Evolutionary conservation across 495 filamentous ascomycete genomes (phyloP).

Genomic region (Aspergillus biplanus): DNA sequence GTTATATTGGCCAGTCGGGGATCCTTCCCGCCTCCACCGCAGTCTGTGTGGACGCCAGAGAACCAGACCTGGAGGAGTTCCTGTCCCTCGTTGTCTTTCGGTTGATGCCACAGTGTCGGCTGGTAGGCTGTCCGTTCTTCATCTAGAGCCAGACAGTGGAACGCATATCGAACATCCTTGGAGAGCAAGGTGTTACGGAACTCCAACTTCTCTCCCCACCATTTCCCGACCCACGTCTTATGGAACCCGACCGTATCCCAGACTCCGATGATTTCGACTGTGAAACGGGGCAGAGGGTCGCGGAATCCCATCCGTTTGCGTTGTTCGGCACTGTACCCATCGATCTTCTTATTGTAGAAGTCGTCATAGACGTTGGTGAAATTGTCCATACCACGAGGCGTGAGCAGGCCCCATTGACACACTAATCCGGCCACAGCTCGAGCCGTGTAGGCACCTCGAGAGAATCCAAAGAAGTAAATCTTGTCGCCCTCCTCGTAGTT

Average conservation of each 20-base stretch:
- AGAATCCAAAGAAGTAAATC: conserved; percentile 64
- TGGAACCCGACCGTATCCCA: conserved; percentile 63
- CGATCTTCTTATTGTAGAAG: conserved; percentile 42
- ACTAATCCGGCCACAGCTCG: conserved; percentile 59
- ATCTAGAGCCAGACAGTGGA: conserved; percentile 63
- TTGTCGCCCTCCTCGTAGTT: conserved; percentile 59
- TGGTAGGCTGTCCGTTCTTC: conserved; percentile 55
- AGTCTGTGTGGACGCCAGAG: conserved; percentile 56
- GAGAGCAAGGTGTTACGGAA: conserved; percentile 36
- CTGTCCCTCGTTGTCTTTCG: conserved; percentile 23
- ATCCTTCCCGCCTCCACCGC: conserved; percentile 52
- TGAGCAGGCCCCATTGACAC: conserved; percentile 52
- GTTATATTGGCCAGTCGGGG: conserved; percentile 44
- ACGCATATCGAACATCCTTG: conserved; percentile 57
- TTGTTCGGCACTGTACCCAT: conserved; percentile 29
- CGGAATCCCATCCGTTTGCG: conserved; percentile 25
- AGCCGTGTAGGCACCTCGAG: conserved; percentile 62
- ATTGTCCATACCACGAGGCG: conserved; percentile 42
- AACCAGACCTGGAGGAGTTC: conserved; percentile 59
- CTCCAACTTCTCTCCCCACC: conserved; percentile 30
- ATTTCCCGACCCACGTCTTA: conserved; percentile 30
- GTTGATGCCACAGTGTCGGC: conserved; percentile 58
- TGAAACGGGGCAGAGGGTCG: conserved; percentile 22
- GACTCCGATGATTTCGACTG: conserved; percentile 58
- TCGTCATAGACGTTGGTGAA: conserved; percentile 53